phyloP scores from a whole-genome alignment of 208 protist genomes.

The Crithidia brevicula region DNA sequence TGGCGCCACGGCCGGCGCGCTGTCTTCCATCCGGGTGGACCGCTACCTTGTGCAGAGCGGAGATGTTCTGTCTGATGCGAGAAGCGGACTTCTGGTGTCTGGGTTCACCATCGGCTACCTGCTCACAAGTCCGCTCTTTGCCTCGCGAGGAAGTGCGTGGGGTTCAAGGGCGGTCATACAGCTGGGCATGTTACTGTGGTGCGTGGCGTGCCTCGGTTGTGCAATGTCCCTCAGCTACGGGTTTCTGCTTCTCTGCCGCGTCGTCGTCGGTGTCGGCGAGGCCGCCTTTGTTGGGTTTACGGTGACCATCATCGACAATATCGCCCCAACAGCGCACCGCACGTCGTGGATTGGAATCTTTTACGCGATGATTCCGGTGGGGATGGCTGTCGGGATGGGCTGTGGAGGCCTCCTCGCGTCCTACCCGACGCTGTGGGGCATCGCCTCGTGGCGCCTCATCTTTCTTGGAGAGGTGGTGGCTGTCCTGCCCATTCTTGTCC shows the following conservation, averaged over 20 bases:
- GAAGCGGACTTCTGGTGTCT: constrained; percentile 66
- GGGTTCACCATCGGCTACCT: constrained; percentile 88
- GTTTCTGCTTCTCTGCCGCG: constrained; percentile 52
- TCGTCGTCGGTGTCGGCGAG: constrained; percentile 79
- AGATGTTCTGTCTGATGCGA: constrained; percentile 43
- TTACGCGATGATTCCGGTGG: constrained; percentile 88
- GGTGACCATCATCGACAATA: constrained; percentile 83
- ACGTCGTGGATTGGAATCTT: constrained; percentile 87
- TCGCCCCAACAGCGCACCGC: constrained; percentile 58
- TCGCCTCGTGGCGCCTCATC: constrained; percentile 55
- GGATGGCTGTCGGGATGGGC: constrained; percentile 79
- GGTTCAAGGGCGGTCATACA: constrained; percentile 51
- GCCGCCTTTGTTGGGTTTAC: constrained; percentile 84
- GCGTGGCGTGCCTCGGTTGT: constrained; percentile 46
- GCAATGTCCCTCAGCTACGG: constrained; percentile 53
- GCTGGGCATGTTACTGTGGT: constrained; percentile 70
- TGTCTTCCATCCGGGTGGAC: constrained; percentile 53
- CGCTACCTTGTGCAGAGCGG: constrained; percentile 15
- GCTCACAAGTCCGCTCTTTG: constrained; percentile 69
- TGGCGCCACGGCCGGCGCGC: constrained; percentile 56
- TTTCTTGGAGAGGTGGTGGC: constrained; percentile 62
- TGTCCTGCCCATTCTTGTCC: constrained; percentile 45
- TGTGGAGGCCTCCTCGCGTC: constrained; percentile 59
- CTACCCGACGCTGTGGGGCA: constrained; percentile 3
- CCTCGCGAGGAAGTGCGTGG: constrained; percentile 41